phyloP scores from a whole-genome alignment of 139 green algal species.

The Asterochloris erici region DNA sequence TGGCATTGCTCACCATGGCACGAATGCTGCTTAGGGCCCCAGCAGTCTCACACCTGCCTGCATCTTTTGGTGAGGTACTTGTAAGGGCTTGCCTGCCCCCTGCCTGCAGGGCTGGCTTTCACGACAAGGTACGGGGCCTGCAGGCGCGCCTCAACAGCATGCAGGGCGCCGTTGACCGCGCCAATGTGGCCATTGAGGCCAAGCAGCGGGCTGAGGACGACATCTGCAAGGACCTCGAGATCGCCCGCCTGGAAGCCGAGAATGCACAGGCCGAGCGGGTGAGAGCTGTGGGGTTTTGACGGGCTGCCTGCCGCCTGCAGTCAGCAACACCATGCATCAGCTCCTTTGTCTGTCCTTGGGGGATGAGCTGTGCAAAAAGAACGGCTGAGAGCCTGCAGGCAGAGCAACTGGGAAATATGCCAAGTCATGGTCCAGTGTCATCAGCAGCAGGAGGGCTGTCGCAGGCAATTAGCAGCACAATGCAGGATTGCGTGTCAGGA shows the following conservation, averaged over 20 bases:
- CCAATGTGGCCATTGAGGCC: slow-evolving; percentile 37
- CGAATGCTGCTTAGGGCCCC: too few species aligned
- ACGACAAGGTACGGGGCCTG: not conserved
- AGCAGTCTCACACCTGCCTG: too few species aligned
- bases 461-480: too few species aligned
- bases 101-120: slow-evolving; percentile 10
- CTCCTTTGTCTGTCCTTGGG: not conserved
- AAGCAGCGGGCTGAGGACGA: slow-evolving; percentile 66
- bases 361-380: too few species aligned
- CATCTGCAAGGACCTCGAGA: slow-evolving; percentile 65
- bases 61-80: too few species aligned
- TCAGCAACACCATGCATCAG: not conserved
- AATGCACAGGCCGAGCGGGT: slow-evolving; percentile 57
- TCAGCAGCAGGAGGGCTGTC: too few species aligned
- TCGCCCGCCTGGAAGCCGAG: slow-evolving; percentile 61
- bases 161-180: slow-evolving; percentile 11
- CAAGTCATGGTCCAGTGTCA: too few species aligned
- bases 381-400: too few species aligned
- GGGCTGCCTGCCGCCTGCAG: not conserved
- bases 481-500: too few species aligned
- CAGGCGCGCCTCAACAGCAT: not conserved
- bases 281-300: not conserved
- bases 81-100: not conserved
- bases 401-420: too few species aligned
- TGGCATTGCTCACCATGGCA: too few species aligned